Conservation (phyloP, 352 stramenopile species). For the Globisporangium recalcitrans region DNA sequence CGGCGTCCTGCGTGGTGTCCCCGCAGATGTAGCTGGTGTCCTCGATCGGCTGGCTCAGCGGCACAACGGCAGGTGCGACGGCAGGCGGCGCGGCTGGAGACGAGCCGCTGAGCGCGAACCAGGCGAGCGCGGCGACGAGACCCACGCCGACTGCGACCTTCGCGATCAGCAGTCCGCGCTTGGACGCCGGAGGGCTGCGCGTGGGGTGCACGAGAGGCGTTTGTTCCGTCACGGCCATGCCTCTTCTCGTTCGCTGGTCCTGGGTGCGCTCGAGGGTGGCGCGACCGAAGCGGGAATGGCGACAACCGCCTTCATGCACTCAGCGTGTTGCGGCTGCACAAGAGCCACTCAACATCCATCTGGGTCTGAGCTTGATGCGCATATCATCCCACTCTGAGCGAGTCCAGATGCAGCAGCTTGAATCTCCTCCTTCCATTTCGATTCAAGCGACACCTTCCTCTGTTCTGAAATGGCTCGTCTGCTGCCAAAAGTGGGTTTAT, state of each 20-base stretch:
- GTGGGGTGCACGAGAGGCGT: not conserved
- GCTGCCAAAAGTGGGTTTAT: constrained; percentile 11
- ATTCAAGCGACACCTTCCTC: no score
- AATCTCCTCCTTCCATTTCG: no score
- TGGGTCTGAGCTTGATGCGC: no score
- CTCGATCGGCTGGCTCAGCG: not conserved
- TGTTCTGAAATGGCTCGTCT: constrained; percentile 7
- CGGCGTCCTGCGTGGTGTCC: constrained; percentile 25
- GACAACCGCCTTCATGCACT: constrained; percentile 93
- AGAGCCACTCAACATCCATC: no score
- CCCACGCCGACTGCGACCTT: not conserved
- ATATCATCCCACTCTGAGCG: no score
- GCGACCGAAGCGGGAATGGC: not conserved
- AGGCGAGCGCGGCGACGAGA: not conserved
- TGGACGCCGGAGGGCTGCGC: not conserved
- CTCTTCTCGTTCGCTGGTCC: not conserved
- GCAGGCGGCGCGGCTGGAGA: not conserved
- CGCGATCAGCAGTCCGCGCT: not conserved
- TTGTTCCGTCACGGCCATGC: not conserved
- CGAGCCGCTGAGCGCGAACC: not conserved
- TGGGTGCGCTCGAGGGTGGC: not conserved
- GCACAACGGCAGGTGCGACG: not conserved
- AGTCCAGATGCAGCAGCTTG: no score
- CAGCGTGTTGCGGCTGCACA: no score
- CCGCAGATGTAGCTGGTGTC: constrained; percentile 2